Percentiles rank a stretch among this genome's conserved stretches.
These are phyloP conservation scores for Zymoseptoria crescenta DNA, from an alignment of 2,329 filamentous ascomycete genomes.

Conservation along the genomic window DNA sequence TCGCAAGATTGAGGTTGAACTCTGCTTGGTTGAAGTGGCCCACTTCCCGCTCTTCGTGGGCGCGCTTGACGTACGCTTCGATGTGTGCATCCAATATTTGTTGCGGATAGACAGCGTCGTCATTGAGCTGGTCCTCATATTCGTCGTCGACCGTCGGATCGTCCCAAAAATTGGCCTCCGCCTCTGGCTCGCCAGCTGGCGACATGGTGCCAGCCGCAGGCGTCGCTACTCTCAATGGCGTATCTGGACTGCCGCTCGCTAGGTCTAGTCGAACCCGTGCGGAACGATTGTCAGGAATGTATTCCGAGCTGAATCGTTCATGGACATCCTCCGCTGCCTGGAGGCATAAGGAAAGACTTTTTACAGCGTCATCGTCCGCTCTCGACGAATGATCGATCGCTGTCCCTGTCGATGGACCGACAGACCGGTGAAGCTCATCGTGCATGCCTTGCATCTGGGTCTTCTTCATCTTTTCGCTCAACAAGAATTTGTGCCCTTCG, in stretches of 20 bases:
- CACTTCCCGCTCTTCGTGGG: slow-evolving; percentile 6
- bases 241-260: slow-evolving; percentile 1
- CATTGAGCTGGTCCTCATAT: background rate
- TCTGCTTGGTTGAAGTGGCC: slow-evolving; percentile 18
- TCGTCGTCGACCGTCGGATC: background rate
- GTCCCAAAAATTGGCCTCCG: background rate
- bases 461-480: background rate
- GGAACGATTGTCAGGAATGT: slow-evolving; percentile 13
- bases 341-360: slow-evolving; percentile 9
- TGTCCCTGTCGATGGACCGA: background rate
- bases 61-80: slow-evolving; percentile 9
- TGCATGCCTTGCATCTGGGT: background rate
- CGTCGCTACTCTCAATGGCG: background rate
- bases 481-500: slow-evolving; percentile 7
- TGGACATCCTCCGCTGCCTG: slow-evolving; percentile 13
- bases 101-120: slow-evolving; percentile 9
- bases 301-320: slow-evolving; percentile 14
- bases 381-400: background rate
- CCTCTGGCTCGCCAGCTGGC: background rate
- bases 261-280: slow-evolving; percentile 3
- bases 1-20: slow-evolving; percentile 11
- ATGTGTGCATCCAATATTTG: slow-evolving; percentile 8
- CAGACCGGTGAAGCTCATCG: background rate
- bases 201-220: background rate
- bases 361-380: slow-evolving; percentile 6